Base-by-base conservation (phyloP, 768 basidiomycete genomes). In the Phaeotremella fagi region DNA sequence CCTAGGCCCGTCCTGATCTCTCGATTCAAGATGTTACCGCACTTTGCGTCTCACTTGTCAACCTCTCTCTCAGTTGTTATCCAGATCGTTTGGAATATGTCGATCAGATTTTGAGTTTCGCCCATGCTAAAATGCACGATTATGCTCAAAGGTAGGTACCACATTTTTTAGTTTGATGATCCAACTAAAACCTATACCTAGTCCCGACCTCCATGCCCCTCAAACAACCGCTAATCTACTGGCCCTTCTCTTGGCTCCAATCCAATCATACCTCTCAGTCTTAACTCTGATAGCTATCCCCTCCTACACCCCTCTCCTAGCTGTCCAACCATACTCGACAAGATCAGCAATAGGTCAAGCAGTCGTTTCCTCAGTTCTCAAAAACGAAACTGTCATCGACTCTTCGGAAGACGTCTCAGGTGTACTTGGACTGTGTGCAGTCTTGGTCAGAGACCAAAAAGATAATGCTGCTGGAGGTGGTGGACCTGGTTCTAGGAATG, bases 21-120 rank as follows among this genome's bases (percentile, higher is more conserved):
- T 90, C 90, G 42, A 90, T 99, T 70, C 94, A 97, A 74, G 95
- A 99, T 67, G 85, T 97, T 72, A 98, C 95, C 0, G 95, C 94
- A 0, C 83, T 98, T 18, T 79, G 97, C 48, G 92, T 98, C 16
- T 99, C 95, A 0, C 78, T 99, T 33, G 88, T 90, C 27, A 98
- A 98, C 74, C 81, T 98, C 11, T 92, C 90, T 0, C 77, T 99
- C 23, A 92, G 89, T 73, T 98, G 94, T 75, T 99, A 99, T 73
- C 95, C 95, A 1, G 94, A 98, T 68, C 80, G 89, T 60, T 80
- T 98, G 45, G 91, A 97, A 78, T 98, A 98, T 67, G 90, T 99
- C 33, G 91, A 98, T 64, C 92, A 97, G 75, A 84, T 98, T 16
- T 80, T 98, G 50, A 84, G 83, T 4, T 99, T 94, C 68, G 89